Evolutionary conservation across 306 rosid species (phyloP).

Genomic region (Vicia sativa): DNA sequence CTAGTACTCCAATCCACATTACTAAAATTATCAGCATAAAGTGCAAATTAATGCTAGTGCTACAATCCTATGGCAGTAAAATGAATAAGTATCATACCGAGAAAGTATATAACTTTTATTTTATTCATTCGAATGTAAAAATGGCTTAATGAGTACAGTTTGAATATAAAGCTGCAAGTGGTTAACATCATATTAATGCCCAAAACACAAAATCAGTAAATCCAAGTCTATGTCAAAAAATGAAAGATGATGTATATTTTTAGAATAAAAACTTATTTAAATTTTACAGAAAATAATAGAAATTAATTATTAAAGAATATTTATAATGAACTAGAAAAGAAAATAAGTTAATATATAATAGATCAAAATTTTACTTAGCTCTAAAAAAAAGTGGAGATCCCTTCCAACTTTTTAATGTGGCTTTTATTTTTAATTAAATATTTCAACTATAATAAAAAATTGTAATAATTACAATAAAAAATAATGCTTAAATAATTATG

Average conservation of each 20-base stretch:
- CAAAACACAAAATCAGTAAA: conserved; percentile 19
- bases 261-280: no score
- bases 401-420: background rate
- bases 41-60: conserved; percentile 37
- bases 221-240: background rate
- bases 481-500: conserved; percentile 32
- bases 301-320: no score
- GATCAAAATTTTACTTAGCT: no score
- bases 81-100: conserved; percentile 33
- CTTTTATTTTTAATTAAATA: conserved; percentile 26
- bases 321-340: no score
- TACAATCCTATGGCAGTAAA: conserved; percentile 23
- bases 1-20: background rate
- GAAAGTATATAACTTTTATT: conserved; percentile 18
- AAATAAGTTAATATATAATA: no score
- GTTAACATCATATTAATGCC: conserved; percentile 38
- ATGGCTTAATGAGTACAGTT: conserved; percentile 30
- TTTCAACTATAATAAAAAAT: conserved; percentile 34
- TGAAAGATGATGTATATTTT: no score
- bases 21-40: conserved; percentile 31
- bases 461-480: conserved; percentile 30
- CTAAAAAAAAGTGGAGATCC: no score
- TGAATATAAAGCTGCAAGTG: conserved; percentile 31
- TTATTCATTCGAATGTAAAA: conserved; percentile 25
- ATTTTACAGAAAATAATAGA: no score